Evolutionary conservation across 495 filamentous ascomycete genomes (phyloP).

Genomic region (Aspergillus conjunctus): DNA sequence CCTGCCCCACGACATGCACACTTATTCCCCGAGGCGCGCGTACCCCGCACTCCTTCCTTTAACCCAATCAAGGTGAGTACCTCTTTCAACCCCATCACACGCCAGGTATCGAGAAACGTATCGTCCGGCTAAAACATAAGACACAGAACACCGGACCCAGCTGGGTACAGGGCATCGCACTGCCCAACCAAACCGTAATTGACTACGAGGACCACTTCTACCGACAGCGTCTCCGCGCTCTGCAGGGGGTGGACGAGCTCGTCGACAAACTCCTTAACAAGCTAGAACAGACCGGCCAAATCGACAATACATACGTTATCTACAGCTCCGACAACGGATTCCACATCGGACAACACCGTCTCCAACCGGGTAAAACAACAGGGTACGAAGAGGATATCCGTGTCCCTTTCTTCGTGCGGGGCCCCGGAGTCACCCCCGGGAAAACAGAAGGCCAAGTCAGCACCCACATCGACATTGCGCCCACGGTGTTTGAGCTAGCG

Average conservation of each 20-base stretch:
- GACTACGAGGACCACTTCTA: constrained; percentile 72
- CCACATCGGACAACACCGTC: constrained; percentile 72
- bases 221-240: constrained; percentile 60
- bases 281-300: constrained; percentile 51
- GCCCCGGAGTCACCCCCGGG: constrained; percentile 55
- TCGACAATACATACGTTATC: constrained; percentile 72
- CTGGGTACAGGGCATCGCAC: constrained; percentile 60
- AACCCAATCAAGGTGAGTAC: constrained; percentile 50
- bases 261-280: constrained; percentile 58
- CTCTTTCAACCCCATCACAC: constrained; percentile 29
- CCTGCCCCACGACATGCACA: constrained; percentile 44
- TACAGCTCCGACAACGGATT: constrained; percentile 77
- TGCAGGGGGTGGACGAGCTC: constrained; percentile 72
- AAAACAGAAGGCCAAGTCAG: constrained; percentile 52
- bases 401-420: constrained; percentile 64
- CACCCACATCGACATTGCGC: constrained; percentile 62
- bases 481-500: constrained; percentile 55
- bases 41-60: constrained; percentile 43
- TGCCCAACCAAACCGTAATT: constrained; percentile 57
- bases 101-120: neutral
- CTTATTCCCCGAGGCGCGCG: constrained; percentile 41
- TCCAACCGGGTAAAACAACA: constrained; percentile 71
- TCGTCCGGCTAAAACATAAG: constrained; percentile 40
- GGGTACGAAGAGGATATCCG: constrained; percentile 76
- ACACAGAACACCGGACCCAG: constrained; percentile 61